A percentile compares a stretch with the other conserved stretches of the same genome.
These are phyloP conservation scores for Mycena epipterygia DNA, from an alignment of 768 basidiomycete genomes.

Conservation along the genomic window DNA sequence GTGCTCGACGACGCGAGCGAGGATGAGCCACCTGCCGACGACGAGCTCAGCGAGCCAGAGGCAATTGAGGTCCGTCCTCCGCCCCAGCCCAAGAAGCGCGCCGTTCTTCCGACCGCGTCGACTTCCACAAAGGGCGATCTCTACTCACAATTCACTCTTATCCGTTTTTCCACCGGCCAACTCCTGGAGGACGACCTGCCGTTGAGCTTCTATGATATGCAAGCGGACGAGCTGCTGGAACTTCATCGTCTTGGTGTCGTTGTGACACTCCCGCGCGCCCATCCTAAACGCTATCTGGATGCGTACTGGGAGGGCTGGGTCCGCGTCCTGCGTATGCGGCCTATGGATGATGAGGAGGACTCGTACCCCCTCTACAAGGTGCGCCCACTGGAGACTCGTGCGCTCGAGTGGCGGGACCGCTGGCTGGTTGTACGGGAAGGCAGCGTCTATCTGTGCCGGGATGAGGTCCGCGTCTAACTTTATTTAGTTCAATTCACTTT, in stretches of 20 bases:
- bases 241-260: conserved; percentile 64
- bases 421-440: conserved; percentile 39
- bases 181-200: conserved; percentile 76
- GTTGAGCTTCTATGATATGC: conserved; percentile 69
- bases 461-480: conserved; percentile 26
- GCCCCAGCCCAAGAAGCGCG: conserved; percentile 20
- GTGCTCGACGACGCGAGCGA: conserved; percentile 15
- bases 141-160: conserved; percentile 58
- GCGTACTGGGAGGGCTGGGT: conserved; percentile 74
- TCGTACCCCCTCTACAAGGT: conserved; percentile 38
- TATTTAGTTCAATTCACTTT: neutral
- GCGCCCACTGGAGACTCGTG: conserved; percentile 48
- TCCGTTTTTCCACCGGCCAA: conserved; percentile 79
- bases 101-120: conserved; percentile 6
- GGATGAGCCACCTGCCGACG: conserved; percentile 17
- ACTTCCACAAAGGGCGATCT: conserved; percentile 29
- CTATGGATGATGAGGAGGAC: conserved; percentile 40
- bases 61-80: neutral
- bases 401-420: conserved; percentile 35
- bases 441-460: conserved; percentile 23
- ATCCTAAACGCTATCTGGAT: conserved; percentile 56
- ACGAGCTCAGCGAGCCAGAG: conserved; percentile 17
- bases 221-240: conserved; percentile 78
- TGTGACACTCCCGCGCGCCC: conserved; percentile 56
- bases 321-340: conserved; percentile 62